These are phyloP conservation scores for Penicillium desertorum DNA, from an alignment of 495 filamentous ascomycete species.

Conservation along the genomic window DNA sequence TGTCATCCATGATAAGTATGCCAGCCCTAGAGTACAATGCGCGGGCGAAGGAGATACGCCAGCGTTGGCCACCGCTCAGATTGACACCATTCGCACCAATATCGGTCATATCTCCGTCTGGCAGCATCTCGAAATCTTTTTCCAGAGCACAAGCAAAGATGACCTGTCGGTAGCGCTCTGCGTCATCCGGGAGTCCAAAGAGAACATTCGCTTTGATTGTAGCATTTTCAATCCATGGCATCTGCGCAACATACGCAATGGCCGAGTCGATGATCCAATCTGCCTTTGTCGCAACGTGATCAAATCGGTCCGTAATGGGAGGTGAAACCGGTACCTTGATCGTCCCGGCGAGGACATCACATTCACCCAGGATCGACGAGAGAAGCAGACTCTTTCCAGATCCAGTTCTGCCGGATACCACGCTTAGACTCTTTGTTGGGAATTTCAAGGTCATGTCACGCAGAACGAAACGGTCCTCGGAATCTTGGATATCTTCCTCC, in stretches of 20 bases:
- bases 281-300: constrained; percentile 23
- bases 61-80: constrained; percentile 79
- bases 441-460: constrained; percentile 63
- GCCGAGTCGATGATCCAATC: constrained; percentile 54
- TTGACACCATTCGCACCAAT: constrained; percentile 84
- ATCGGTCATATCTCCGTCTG: constrained; percentile 73
- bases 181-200: constrained; percentile 67
- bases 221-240: constrained; percentile 84
- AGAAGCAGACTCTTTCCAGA: constrained; percentile 66
- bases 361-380: constrained; percentile 61
- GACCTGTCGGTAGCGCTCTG: constrained; percentile 62
- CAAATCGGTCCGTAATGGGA: constrained; percentile 27
- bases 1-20: constrained; percentile 79
- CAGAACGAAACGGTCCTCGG: constrained; percentile 53
- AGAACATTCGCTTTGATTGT: constrained; percentile 73
- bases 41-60: constrained; percentile 75
- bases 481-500: constrained; percentile 47
- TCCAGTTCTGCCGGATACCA: constrained; percentile 58
- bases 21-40: constrained; percentile 79
- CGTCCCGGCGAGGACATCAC: constrained; percentile 47
- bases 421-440: constrained; percentile 65
- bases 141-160: constrained; percentile 67
- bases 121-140: constrained; percentile 72
- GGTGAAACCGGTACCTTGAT: constrained; percentile 46
- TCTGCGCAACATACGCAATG: constrained; percentile 78